Evolutionary conservation across 2,329 filamentous ascomycete species (phyloP).

Genomic region (Thielaviopsis punctulata): DNA sequence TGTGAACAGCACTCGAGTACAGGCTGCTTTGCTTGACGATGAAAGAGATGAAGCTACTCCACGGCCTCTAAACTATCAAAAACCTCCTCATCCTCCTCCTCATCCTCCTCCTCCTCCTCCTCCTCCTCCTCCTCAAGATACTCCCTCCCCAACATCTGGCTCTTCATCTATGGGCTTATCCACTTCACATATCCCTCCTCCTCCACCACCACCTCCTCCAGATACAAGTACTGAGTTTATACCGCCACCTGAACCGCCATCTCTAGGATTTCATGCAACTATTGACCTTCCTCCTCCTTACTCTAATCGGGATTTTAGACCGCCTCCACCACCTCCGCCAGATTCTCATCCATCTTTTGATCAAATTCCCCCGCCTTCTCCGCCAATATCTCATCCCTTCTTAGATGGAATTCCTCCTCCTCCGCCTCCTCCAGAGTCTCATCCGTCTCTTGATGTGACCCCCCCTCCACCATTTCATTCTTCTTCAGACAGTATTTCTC

Average conservation of each 20-base stretch:
- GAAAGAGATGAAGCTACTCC: conserved; percentile 2
- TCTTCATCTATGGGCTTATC: not conserved
- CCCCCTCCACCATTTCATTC: not conserved
- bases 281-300: not conserved
- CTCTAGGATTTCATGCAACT: not conserved
- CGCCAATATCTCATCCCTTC: not conserved
- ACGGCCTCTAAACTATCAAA: not conserved
- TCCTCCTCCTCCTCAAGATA: not conserved
- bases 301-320: not conserved
- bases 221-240: not conserved
- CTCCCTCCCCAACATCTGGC: not conserved
- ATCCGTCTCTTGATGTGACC: not conserved
- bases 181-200: not conserved
- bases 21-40: not conserved
- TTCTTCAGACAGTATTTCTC: too few relatives aligned
- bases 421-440: not conserved
- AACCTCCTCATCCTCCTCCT: not conserved
- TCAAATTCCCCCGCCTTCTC: not conserved
- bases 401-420: not conserved
- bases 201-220: not conserved
- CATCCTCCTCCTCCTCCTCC: not conserved
- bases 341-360: not conserved
- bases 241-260: not conserved
- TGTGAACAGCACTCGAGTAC: not conserved
- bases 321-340: not conserved